Base-by-base conservation (phyloP, 305 asterid species). In the Plantago rigida region DNA sequence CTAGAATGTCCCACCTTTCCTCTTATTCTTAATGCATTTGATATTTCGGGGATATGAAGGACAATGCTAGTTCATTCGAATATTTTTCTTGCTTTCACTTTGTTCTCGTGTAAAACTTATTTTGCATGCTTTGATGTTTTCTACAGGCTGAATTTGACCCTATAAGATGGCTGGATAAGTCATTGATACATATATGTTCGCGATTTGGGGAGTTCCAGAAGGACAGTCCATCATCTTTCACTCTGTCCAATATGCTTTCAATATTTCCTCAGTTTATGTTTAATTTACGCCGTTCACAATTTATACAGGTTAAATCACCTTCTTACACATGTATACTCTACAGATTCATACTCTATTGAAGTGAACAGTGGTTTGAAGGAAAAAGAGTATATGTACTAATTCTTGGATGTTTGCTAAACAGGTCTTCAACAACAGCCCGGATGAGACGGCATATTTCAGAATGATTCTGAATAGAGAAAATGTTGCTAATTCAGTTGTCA, bases 351-450 rank as follows among this genome's bases (percentile, higher is more conserved):
- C 5, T 17, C 31, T n/a, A 45, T 51, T 52, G 13, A 55, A 31
- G 57, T 55, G 55, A 56, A 26, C 52, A 26, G 19, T 41, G 36
- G 12, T 24, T 36, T 36, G 10, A 6, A 36, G 44, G 44, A 7
- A 24, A 11, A 39, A 15, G 12, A 58, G 58, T 31, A 9, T 28
- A 9, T 53, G 2, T 0, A 8, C 10, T 36, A 36, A 36, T 36
- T 36, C 44, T 36, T 36, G 2, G 11, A 36, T 36, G 44, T 53
- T 53, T 66, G 39, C 7, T 31, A 31, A 22, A 64, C 87, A 86
- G 99, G 97, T 89, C 67, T 89, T 92, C 71, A 90, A 90, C 71
- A 92, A 89, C 80, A 92, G 99, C 77, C 99, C 99, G 13, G 99
- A 89, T 62, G 99, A 92, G 85, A 92, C 99, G 41, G 97, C 99